Conservation (phyloP, 192 early-diverging fungal species). For the Linnemannia exigua region DNA sequence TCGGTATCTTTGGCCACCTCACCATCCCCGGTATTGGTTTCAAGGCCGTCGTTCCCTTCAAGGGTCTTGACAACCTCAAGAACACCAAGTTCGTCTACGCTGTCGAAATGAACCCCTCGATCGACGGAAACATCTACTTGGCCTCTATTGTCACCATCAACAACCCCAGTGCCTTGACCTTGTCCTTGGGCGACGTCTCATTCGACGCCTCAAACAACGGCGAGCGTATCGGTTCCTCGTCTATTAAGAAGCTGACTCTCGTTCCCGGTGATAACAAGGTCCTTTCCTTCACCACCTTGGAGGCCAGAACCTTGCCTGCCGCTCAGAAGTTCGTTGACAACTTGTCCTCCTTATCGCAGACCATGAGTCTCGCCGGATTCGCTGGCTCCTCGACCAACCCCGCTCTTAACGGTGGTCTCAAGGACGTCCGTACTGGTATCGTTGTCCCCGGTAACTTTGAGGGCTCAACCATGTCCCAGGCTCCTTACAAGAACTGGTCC, state of each 20-base stretch:
- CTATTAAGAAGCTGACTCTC: slow-evolving; percentile 22
- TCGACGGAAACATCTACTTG: slow-evolving; percentile 5
- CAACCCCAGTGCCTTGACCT: slow-evolving; percentile 35
- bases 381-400: slow-evolving; percentile 6
- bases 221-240: slow-evolving; percentile 32
- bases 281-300: slow-evolving; percentile 18
- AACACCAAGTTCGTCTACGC: slow-evolving; percentile 29
- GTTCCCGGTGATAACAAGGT: slow-evolving; percentile 39
- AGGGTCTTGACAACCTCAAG: slow-evolving; percentile 34
- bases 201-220: slow-evolving; percentile 19
- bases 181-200: slow-evolving; percentile 28
- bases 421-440: slow-evolving; percentile 6
- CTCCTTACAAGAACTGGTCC: slow-evolving; percentile 42
- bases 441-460: slow-evolving; percentile 13
- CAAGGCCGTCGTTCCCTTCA: slow-evolving; percentile 20
- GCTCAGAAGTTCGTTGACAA: slow-evolving; percentile 6
- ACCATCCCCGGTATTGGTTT: slow-evolving; percentile 47
- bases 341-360: background rate
- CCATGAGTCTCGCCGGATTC: slow-evolving; percentile 23
- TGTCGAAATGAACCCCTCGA: slow-evolving; percentile 14
- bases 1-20: slow-evolving; percentile 40
- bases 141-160: slow-evolving; percentile 30
- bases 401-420: slow-evolving; percentile 36
- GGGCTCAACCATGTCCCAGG: slow-evolving; percentile 31
- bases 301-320: background rate